Base-by-base conservation (phyloP, 495 filamentous ascomycete species). In the Penicillium mononematosum region DNA sequence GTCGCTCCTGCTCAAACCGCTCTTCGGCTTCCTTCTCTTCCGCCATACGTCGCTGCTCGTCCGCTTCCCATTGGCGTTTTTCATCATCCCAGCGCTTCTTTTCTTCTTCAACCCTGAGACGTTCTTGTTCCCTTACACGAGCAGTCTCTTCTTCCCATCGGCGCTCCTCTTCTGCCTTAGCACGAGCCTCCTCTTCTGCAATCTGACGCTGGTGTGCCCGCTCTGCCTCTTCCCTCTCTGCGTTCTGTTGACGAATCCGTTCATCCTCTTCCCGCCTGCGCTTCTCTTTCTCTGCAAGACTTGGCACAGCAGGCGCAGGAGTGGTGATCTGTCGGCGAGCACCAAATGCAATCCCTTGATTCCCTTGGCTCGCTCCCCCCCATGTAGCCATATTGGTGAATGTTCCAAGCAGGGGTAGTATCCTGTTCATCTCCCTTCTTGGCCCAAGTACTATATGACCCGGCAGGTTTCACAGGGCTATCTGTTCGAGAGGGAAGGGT, bases 341-440 rank as follows among this genome's bases (percentile, higher is more conserved):
- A 50, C 95, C 95, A 69, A 97, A 99, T 6, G 88, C 83, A 58
- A 99, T 87, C 19, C 95, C 95, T 58, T 96, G 84, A 65, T 96
- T 98, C 6, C 89, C 93, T 71, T 99, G 95, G 62, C 89, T 96
- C 8, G 95, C 95, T 29, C 95, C 95, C 48, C 95, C 95, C 95
- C 90, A 98, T 94, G 71, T 97, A 98, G 10, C 94, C 93, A 62
- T 98, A 99, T 65, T 99, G 95, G 41, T 93, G 90, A 56, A 98
- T 97, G 65, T 99, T 98, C 95, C 95, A 99, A 25, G 95, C 95
- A 2, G 95, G 95, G 4, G 85, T 74, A 12, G 93, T 96, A 29
- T 78, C 79, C 19, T 83, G 82, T 69, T 96, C 88, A 61, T 98
- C 91, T 17, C 81, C 81, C 64, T 78, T 89, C 67, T 85, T 96